These are phyloP conservation scores for Xylaria sp. DNA, from an alignment of 2,329 filamentous ascomycete species.

Conservation along the genomic window DNA sequence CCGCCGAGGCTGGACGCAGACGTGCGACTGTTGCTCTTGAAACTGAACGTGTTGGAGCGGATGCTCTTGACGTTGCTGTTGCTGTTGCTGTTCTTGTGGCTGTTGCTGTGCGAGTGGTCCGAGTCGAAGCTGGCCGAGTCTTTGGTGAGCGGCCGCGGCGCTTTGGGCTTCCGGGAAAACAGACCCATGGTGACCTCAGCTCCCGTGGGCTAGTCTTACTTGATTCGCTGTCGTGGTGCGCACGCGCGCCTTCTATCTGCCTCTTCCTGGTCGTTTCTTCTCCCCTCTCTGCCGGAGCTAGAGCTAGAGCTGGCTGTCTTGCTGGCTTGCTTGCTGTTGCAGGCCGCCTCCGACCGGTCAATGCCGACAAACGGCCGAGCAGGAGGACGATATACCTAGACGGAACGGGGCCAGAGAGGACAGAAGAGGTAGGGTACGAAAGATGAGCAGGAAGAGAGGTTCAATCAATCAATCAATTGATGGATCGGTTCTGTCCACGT, in stretches of 20 bases:
- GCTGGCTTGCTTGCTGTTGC: slow-evolving; percentile 22
- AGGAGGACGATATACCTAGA: slow-evolving; percentile 4
- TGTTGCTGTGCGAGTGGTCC: slow-evolving; percentile 53
- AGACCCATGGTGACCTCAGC: slow-evolving; percentile 59
- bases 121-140: slow-evolving; percentile 65
- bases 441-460: background rate
- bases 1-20: slow-evolving; percentile 60
- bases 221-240: slow-evolving; percentile 10
- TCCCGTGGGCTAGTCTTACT: background rate
- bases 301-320: background rate
- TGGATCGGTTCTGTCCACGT: slow-evolving; percentile 23
- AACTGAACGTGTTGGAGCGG: slow-evolving; percentile 50
- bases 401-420: background rate
- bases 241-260: slow-evolving; percentile 7
- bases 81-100: slow-evolving; percentile 55
- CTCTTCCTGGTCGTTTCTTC: background rate
- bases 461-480: slow-evolving; percentile 16
- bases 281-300: slow-evolving; percentile 4
- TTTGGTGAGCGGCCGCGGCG: slow-evolving; percentile 59
- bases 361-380: slow-evolving; percentile 35
- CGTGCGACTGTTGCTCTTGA: slow-evolving; percentile 61
- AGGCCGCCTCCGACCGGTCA: slow-evolving; percentile 33
- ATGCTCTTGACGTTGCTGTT: slow-evolving; percentile 58
- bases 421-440: slow-evolving; percentile 6
- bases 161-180: slow-evolving; percentile 67